Percentiles rank a stretch among this genome's conserved stretches.
phyloP scores from a whole-genome alignment of 2,329 filamentous ascomycete species.

The Exophiala phaeomuriformis region DNA sequence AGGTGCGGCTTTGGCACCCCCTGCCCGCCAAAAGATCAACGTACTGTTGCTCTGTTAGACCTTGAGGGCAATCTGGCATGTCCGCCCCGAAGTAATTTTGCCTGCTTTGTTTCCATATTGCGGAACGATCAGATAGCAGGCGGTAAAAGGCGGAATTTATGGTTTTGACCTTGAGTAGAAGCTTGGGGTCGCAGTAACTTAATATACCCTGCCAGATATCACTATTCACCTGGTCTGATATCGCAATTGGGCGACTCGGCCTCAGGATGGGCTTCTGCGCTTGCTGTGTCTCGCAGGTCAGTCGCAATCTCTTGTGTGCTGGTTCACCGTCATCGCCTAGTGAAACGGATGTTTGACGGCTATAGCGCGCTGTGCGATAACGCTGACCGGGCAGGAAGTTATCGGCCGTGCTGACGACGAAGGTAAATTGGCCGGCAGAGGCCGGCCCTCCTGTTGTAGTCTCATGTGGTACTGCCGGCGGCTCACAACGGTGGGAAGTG shows the following conservation, averaged over 20 bases:
- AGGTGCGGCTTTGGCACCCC: slow-evolving; percentile 24
- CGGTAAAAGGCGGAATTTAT: slow-evolving; percentile 18
- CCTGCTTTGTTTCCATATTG: slow-evolving; percentile 24
- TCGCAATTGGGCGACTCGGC: slow-evolving; percentile 12
- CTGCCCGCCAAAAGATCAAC: slow-evolving; percentile 23
- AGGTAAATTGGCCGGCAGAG: not conserved
- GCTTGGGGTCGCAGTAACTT: slow-evolving; percentile 21
- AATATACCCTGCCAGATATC: slow-evolving; percentile 25
- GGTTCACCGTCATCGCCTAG: not conserved
- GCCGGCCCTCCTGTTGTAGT: not conserved
- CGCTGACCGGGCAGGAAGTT: slow-evolving; percentile 6
- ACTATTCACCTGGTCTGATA: slow-evolving; percentile 14
- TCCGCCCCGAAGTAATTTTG: slow-evolving; percentile 14
- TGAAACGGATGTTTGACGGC: not conserved
- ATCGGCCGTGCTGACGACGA: slow-evolving; percentile 8
- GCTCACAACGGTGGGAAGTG: not conserved
- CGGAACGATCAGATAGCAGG: slow-evolving; percentile 16
- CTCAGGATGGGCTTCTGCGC: slow-evolving; percentile 1
- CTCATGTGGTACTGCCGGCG: not conserved
- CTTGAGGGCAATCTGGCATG: slow-evolving; percentile 21
- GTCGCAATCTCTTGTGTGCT: not conserved
- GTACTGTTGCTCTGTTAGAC: slow-evolving; percentile 24
- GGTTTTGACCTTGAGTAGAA: slow-evolving; percentile 22
- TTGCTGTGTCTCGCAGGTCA: not conserved
- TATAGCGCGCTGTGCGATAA: not conserved